Conservation (phyloP, 768 basidiomycete species). For the Boletus bicolor region DNA sequence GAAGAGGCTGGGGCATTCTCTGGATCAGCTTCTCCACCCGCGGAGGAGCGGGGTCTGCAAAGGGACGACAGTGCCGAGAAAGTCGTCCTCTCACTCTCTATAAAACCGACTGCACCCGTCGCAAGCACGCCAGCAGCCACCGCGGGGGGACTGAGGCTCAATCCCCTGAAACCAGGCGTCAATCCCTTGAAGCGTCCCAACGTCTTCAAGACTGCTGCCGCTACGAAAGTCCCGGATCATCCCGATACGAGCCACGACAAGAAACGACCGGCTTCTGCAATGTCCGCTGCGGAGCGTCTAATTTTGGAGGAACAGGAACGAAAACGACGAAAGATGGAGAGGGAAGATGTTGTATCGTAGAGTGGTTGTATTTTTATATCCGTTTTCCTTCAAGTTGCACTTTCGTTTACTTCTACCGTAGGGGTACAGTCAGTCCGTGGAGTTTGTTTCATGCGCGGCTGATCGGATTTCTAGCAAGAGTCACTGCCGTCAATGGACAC, state of each 20-base stretch:
- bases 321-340: slow-evolving; percentile 76
- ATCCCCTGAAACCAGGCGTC: slow-evolving; percentile 38
- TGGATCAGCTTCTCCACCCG: slow-evolving; percentile 36
- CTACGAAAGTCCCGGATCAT: slow-evolving; percentile 30
- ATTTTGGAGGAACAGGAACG: slow-evolving; percentile 90
- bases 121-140: slow-evolving; percentile 33
- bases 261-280: slow-evolving; percentile 59
- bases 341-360: slow-evolving; percentile 30
- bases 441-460: too few species aligned
- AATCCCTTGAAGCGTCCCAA: slow-evolving; percentile 75
- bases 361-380: slow-evolving; percentile 5
- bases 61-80: slow-evolving; percentile 71
- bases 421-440: not conserved
- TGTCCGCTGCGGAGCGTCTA: slow-evolving; percentile 82
- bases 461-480: too few species aligned
- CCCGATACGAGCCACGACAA: slow-evolving; percentile 44
- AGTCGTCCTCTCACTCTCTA: slow-evolving; percentile 68
- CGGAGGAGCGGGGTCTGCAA: slow-evolving; percentile 57
- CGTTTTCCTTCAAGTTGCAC: not conserved
- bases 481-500: too few species aligned
- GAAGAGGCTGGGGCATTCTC: slow-evolving; percentile 37
- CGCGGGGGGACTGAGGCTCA: slow-evolving; percentile 52
- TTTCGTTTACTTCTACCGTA: not conserved
- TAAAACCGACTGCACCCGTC: slow-evolving; percentile 44
- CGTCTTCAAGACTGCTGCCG: slow-evolving; percentile 57